Base-by-base conservation (phyloP, 306 rosid genomes). In the Dicorynia guianensis region DNA sequence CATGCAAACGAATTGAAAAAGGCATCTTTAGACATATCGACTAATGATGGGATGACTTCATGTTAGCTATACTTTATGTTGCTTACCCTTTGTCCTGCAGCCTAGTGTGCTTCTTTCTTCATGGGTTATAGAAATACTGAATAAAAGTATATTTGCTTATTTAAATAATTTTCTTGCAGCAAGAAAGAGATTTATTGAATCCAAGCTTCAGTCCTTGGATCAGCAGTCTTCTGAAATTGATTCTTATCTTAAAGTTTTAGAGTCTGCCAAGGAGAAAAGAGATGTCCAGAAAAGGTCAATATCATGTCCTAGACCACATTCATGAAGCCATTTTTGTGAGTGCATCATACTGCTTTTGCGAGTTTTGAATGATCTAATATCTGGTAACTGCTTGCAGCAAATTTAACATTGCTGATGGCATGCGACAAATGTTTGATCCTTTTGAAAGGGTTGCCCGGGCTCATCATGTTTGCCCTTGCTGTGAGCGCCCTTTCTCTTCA, bases 371-470 rank as follows among this genome's bases (percentile, higher is more conserved):
- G 39, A 67, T 59, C 79, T 88, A 47, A 85, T 65, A 43, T 84
- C 63, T 71, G 80, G 75, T 82, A 66, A 69, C 71, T 70, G 4
- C 81, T 71, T 87, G 83, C 88, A 94, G 98, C 91, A 88, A 91
- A 76, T 90, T 80, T 88, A 90, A 89, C 83, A 80, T 90, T 60
- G 92, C 95, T 33, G 97, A 87, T 87, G 98, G 98, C 79, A 92
- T 94, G 97, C 88, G 91, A 46, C 93, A 88, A 72, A 90, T 92
- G 96, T 87, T 94, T 87, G 98, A 92, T 90, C 97, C 96, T 64
- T 94, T 92, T 80, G 98, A 92, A 85, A 87, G 87, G 85, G 90
- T 87, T 78, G 97, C 98, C 53, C 94, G 98, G 60, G 97, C 92
- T 69, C 85, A 83, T 86, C 98, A 94, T 77, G 13, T 84, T 71